phyloP scores from a whole-genome alignment of 805 yeast species.

The Kodamaea neixiangensis region DNA sequence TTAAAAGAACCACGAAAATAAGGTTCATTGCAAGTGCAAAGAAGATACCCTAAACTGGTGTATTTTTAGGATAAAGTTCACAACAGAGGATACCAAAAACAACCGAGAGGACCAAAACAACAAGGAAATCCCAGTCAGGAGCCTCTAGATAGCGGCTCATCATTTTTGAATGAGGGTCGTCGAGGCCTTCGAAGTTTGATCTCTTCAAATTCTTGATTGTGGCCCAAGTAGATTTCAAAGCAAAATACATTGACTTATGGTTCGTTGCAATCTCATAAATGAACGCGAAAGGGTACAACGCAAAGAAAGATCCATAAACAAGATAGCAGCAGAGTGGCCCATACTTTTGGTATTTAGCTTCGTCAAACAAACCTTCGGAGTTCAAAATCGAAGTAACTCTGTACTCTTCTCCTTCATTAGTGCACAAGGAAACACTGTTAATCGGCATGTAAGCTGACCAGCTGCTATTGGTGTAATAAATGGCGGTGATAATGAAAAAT shows the following conservation, averaged over 20 bases:
- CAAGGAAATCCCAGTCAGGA: constrained; percentile 33
- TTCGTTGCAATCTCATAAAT: constrained; percentile 22
- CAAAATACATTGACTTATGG: constrained; percentile 16
- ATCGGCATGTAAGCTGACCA: constrained; percentile 34
- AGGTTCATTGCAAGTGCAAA: constrained; percentile 35
- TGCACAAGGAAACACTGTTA: constrained; percentile 23
- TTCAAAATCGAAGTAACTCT: constrained; percentile 16
- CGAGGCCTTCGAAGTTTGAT: constrained; percentile 33
- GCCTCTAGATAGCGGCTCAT: constrained; percentile 37
- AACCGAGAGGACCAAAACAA: constrained; percentile 28
- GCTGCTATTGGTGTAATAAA: constrained; percentile 28
- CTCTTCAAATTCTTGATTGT: constrained; percentile 20
- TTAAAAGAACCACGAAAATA: constrained; percentile 34
- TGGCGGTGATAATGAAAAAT: constrained; percentile 25
- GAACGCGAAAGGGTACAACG: constrained; percentile 24
- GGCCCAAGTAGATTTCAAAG: constrained; percentile 13
- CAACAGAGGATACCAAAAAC: constrained; percentile 34
- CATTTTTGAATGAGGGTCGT: constrained; percentile 35
- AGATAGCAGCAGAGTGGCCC: constrained; percentile 27
- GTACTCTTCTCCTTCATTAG: constrained; percentile 26
- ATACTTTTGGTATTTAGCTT: constrained; percentile 18
- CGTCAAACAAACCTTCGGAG: constrained; percentile 13
- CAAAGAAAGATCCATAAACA: constrained; percentile 24
- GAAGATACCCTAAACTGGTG: constrained; percentile 41
- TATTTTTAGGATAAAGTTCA: constrained; percentile 31